Conservation (phyloP, 441 rosid species). For the Bocquillonia castaneifolia region DNA sequence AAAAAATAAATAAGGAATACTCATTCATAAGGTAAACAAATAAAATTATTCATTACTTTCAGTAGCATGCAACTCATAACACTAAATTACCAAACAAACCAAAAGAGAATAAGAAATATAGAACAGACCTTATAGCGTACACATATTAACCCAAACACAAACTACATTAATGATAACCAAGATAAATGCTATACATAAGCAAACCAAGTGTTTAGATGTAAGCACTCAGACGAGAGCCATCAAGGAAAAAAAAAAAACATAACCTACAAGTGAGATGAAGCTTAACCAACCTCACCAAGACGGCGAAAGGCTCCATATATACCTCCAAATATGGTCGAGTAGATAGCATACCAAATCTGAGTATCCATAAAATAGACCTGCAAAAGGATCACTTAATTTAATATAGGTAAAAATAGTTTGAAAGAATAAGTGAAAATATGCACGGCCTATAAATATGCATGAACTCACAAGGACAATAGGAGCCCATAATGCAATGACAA, state of each 20-base stretch:
- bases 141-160: neutral
- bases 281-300: constrained; percentile 80
- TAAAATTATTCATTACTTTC: neutral
- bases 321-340: constrained; percentile 92
- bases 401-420: neutral
- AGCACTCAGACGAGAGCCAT: neutral
- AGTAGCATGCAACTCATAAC: neutral
- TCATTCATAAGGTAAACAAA: neutral
- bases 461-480: constrained; percentile 79
- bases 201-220: neutral
- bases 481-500: constrained; percentile 91
- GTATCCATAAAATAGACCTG: constrained; percentile 97
- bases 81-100: neutral
- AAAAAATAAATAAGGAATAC: neutral
- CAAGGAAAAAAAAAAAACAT: constrained; percentile 3
- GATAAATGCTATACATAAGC: neutral
- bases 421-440: neutral
- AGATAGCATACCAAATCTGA: constrained; percentile 98
- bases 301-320: constrained; percentile 96
- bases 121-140: neutral
- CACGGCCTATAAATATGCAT: too few species aligned
- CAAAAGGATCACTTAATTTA: constrained; percentile 11
- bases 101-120: neutral
- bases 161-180: neutral
- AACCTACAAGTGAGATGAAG: neutral